Conservation (phyloP, 2,329 filamentous ascomycete species). For the Ophidiomyces ophidiicola region DNA sequence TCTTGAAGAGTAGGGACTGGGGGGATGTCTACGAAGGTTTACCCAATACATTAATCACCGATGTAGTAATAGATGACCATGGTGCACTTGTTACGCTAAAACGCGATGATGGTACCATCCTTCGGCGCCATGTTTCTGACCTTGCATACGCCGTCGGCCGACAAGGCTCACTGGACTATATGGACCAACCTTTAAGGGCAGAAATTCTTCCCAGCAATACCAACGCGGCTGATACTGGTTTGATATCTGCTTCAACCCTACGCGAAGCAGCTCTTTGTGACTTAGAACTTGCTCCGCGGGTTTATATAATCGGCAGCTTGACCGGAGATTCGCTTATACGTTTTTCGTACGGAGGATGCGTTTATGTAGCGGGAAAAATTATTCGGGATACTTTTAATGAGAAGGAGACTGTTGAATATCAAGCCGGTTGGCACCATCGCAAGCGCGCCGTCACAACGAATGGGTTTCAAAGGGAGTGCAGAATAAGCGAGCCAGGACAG, state of each 20-base stretch:
- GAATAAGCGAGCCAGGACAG: neutral
- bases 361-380: conserved; percentile 44
- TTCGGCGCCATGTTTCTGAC: conserved; percentile 38
- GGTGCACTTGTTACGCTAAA: conserved; percentile 35
- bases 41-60: conserved; percentile 40
- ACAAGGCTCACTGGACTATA: conserved; percentile 43
- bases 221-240: conserved; percentile 17
- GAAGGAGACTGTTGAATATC: too few species aligned
- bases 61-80: conserved; percentile 24
- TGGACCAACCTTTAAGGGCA: conserved; percentile 35
- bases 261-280: conserved; percentile 41
- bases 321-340: conserved; percentile 50
- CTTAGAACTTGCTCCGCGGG: conserved; percentile 40
- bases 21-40: conserved; percentile 42
- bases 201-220: conserved; percentile 34
- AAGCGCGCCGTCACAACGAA: neutral
- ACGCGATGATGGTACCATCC: conserved; percentile 30
- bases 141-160: conserved; percentile 46
- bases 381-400: conserved; percentile 18
- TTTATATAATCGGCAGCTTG: conserved; percentile 48
- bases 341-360: conserved; percentile 48
- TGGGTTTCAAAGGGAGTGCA: neutral
- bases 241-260: conserved; percentile 43
- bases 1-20: conserved; percentile 41
- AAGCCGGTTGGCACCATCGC: neutral